Evolutionary conservation across 106 monocot genomes (phyloP).

Genomic region (Dendrobium nobile): DNA sequence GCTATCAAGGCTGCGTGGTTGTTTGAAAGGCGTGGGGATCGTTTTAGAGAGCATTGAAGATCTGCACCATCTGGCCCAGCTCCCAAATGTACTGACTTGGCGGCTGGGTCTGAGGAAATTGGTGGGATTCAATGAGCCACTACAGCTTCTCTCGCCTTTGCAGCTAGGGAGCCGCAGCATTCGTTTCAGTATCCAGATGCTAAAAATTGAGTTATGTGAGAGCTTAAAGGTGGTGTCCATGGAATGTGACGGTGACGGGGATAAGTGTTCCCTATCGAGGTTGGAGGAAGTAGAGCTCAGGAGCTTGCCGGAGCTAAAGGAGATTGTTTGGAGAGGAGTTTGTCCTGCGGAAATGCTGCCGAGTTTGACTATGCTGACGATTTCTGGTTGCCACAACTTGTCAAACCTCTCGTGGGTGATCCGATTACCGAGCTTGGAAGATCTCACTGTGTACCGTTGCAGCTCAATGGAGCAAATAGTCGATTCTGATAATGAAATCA

Average conservation of each 20-base stretch:
- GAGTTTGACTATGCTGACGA: slow-evolving; percentile 3
- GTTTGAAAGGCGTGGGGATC: background rate
- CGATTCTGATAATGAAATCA: background rate
- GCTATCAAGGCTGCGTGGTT: background rate
- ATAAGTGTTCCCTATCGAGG: background rate
- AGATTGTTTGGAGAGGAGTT: slow-evolving; percentile 12
- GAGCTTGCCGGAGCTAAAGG: slow-evolving; percentile 3
- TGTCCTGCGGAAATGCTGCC: background rate
- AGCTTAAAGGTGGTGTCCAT: slow-evolving; percentile 5
- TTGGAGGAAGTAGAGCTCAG: slow-evolving; percentile 3
- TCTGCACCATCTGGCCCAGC: background rate
- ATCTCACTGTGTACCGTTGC: slow-evolving; percentile 1
- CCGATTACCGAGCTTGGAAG: slow-evolving; percentile 8
- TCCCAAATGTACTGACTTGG: background rate
- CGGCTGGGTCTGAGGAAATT: background rate
- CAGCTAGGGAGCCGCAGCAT: slow-evolving; percentile 7
- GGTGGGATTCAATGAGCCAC: background rate
- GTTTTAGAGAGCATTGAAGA: background rate
- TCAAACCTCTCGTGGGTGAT: slow-evolving; percentile 9
- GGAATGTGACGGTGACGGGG: background rate
- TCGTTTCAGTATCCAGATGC: background rate
- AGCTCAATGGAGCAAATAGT: slow-evolving; percentile 4
- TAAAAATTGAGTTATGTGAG: background rate
- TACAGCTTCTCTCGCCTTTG: background rate
- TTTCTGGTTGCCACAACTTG: slow-evolving; percentile 2